Conservation (phyloP, 2,329 filamentous ascomycete species). For the Ophiognomonia clavigignenti-juglandacearum region DNA sequence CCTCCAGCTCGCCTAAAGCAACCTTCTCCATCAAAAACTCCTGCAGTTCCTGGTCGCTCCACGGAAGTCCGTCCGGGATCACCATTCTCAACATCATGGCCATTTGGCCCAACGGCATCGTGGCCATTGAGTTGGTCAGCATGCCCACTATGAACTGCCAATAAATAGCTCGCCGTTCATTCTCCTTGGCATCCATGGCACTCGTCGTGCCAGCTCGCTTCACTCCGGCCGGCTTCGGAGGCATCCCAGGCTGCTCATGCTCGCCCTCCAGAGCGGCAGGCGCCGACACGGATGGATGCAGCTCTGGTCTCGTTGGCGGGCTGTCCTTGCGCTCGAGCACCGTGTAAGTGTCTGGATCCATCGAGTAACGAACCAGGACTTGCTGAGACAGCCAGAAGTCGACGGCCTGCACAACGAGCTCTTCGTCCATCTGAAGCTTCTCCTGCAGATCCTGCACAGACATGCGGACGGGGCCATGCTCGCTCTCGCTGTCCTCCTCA, state of each 20-base stretch:
- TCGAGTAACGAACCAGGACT: slow-evolving; percentile 52
- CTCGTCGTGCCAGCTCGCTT: slow-evolving; percentile 25
- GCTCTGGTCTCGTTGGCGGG: slow-evolving; percentile 9
- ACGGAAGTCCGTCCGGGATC: slow-evolving; percentile 81
- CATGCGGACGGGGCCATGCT: slow-evolving; percentile 30
- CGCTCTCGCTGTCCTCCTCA: slow-evolving; percentile 19
- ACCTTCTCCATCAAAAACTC: slow-evolving; percentile 78
- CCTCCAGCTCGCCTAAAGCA: slow-evolving; percentile 63
- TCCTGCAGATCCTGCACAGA: slow-evolving; percentile 47
- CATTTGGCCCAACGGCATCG: slow-evolving; percentile 78
- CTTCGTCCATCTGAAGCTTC: slow-evolving; percentile 66
- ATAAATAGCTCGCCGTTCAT: slow-evolving; percentile 61
- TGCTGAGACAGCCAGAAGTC: slow-evolving; percentile 67
- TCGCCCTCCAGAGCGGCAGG: slow-evolving; percentile 17
- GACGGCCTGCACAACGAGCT: slow-evolving; percentile 63
- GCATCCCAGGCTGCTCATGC: slow-evolving; percentile 5
- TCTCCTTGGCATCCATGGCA: slow-evolving; percentile 57
- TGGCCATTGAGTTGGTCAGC: slow-evolving; percentile 80
- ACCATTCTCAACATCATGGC: slow-evolving; percentile 94
- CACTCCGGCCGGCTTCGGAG: slow-evolving; percentile 18
- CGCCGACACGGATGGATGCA: slow-evolving; percentile 14
- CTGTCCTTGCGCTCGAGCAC: slow-evolving; percentile 55
- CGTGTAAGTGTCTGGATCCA: slow-evolving; percentile 49
- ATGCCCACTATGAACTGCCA: slow-evolving; percentile 92
- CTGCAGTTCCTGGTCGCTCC: slow-evolving; percentile 81